Conservation (phyloP, 2,329 filamentous ascomycete genomes). For the Sarocladium brachiariae region DNA sequence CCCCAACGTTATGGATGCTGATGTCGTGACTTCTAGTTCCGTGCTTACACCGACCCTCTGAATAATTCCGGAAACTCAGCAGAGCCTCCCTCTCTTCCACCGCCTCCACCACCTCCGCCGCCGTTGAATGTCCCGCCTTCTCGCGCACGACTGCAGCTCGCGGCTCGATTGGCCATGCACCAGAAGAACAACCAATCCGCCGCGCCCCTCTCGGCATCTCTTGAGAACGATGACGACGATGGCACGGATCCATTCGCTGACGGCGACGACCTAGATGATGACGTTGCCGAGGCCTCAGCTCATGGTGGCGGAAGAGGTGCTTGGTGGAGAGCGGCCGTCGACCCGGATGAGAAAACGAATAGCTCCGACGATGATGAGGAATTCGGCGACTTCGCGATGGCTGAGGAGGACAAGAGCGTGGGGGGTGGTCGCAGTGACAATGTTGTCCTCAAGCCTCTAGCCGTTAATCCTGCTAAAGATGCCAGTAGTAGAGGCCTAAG, state of each 20-base stretch:
- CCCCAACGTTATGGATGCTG: background rate
- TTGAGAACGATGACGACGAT: constrained; percentile 31
- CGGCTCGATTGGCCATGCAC: constrained; percentile 74
- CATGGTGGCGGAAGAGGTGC: constrained; percentile 18
- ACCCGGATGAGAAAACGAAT: constrained; percentile 32
- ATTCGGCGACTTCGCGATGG: constrained; percentile 63
- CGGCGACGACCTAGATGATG: constrained; percentile 47
- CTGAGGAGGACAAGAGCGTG: constrained; percentile 38
- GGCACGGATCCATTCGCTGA: constrained; percentile 45
- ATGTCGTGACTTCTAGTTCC: constrained; percentile 37
- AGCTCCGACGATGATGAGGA: constrained; percentile 55
- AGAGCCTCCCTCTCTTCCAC: constrained; percentile 51
- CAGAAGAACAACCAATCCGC: constrained; percentile 53
- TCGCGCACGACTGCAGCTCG: constrained; percentile 80
- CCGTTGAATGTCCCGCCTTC: constrained; percentile 82
- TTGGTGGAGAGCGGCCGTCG: constrained; percentile 42
- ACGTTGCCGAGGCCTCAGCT: constrained; percentile 30
- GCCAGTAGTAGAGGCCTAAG: constrained; percentile 34
- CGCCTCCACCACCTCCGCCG: constrained; percentile 61
- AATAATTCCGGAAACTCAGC: constrained; percentile 40
- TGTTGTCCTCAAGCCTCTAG: constrained; percentile 48
- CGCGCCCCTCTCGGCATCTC: constrained; percentile 36
- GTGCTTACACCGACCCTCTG: constrained; percentile 50
- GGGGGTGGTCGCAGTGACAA: constrained; percentile 29
- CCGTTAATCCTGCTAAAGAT: constrained; percentile 42